Conservation (phyloP, 345 rosid genomes). For the Psidium guajava region DNA sequence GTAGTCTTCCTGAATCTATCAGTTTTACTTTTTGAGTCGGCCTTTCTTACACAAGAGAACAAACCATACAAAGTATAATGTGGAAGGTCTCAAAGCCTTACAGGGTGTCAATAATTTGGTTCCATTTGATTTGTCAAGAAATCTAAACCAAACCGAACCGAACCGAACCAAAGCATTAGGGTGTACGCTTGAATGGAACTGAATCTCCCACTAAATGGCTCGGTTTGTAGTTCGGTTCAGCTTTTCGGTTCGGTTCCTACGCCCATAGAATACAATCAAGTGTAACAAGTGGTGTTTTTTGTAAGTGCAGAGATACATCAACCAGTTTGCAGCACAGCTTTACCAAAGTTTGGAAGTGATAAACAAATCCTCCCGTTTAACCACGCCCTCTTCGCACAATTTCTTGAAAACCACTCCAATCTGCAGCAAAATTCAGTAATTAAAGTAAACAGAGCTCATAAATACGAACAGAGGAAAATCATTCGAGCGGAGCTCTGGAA, state of each 20-base stretch:
- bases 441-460: neutral
- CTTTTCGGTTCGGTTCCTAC: too few species aligned
- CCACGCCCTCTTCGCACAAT: conserved; percentile 60
- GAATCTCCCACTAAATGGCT: too few species aligned
- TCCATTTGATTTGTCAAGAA: too few species aligned
- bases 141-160: too few species aligned
- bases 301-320: neutral
- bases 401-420: conserved; percentile 53
- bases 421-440: conserved; percentile 20
- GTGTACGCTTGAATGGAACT: too few species aligned
- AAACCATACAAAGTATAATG: neutral
- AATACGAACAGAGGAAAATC: neutral
- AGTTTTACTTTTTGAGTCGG: neutral
- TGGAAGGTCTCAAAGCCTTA: neutral
- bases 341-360: conserved; percentile 82
- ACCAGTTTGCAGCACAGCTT: neutral
- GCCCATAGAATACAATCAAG: neutral
- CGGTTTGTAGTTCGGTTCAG: too few species aligned
- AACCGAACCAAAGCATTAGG: too few species aligned
- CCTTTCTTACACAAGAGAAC: neutral
- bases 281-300: neutral
- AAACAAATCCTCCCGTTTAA: conserved; percentile 62
- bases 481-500: neutral
- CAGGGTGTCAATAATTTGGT: too few species aligned
- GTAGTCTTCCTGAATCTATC: neutral